A percentile compares a stretch with the other conserved stretches of the same genome.
Conservation (phyloP, 2,329 filamentous ascomycete species). For the Paecilomyces niveus region DNA sequence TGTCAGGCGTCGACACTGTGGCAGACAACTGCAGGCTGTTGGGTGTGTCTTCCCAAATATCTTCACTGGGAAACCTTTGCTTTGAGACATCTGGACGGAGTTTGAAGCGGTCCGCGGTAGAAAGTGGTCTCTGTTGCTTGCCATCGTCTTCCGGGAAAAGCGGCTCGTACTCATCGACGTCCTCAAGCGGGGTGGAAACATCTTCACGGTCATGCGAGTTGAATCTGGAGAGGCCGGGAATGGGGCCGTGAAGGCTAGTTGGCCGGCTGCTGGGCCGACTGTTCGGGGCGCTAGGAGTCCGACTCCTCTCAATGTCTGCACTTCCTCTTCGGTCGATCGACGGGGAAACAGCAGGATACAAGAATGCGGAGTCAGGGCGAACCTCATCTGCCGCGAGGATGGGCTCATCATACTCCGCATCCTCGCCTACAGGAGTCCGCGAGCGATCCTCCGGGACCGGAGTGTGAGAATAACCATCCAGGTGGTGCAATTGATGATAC, state of each 20-base stretch:
- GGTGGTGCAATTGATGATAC: constrained; percentile 33
- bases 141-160: constrained; percentile 76
- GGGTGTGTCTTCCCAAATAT: constrained; percentile 95
- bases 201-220: constrained; percentile 47
- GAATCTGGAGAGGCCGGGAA: constrained; percentile 47
- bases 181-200: constrained; percentile 64
- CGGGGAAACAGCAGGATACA: constrained; percentile 78
- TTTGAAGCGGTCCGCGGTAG: constrained; percentile 51
- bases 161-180: constrained; percentile 91
- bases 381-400: constrained; percentile 88
- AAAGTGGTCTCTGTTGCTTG: constrained; percentile 46
- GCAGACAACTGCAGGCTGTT: constrained; percentile 70
- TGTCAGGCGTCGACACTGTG: constrained; percentile 76
- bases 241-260: constrained; percentile 54
- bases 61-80: constrained; percentile 82
- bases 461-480: constrained; percentile 43
- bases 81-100: constrained; percentile 45
- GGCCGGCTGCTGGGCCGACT: constrained; percentile 61
- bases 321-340: constrained; percentile 57
- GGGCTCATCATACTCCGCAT: constrained; percentile 59
- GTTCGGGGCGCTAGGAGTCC: constrained; percentile 48
- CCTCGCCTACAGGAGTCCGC: constrained; percentile 40
- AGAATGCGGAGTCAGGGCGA: constrained; percentile 57
- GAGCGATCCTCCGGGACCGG: constrained; percentile 45
- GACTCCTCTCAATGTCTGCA: constrained; percentile 47